phyloP scores from a whole-genome alignment of 768 basidiomycete genomes.

The Podaxis pistillaris region DNA sequence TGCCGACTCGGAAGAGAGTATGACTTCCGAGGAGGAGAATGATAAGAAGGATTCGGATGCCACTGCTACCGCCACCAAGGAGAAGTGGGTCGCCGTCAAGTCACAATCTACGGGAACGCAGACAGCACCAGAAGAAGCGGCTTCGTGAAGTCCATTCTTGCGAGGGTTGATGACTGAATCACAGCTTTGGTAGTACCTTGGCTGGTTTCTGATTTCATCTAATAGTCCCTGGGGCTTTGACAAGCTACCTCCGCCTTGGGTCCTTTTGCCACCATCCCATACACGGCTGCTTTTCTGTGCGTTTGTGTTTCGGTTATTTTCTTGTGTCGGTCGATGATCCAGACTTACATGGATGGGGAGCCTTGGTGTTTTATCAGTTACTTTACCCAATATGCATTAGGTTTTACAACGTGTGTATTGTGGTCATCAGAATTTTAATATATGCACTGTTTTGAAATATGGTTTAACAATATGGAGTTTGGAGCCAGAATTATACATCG shows the following conservation, averaged over 20 bases:
- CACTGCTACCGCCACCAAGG: slow-evolving; percentile 41
- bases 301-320: slow-evolving; percentile 11
- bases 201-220: background rate
- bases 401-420: slow-evolving; percentile 5
- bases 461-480: background rate
- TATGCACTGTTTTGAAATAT: slow-evolving; percentile 1
- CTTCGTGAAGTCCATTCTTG: slow-evolving; percentile 2
- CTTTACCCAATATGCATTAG: background rate
- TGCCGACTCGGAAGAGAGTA: slow-evolving; percentile 74
- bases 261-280: background rate
- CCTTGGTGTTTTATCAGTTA: slow-evolving; percentile 3
- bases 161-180: background rate
- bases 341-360: slow-evolving; percentile 13
- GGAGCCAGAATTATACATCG: background rate
- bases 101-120: slow-evolving; percentile 30
- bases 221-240: background rate
- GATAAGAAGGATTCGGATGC: slow-evolving; percentile 37
- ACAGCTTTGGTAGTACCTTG: background rate
- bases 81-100: slow-evolving; percentile 81
- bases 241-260: background rate
- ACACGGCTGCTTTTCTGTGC: slow-evolving; percentile 4
- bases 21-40: slow-evolving; percentile 71
- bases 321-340: slow-evolving; percentile 15
- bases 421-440: slow-evolving; percentile 6
- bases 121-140: slow-evolving; percentile 5